Evolutionary conservation across 1,284 basidiomycete species (phyloP).

Genomic region (Golubevia sp.): DNA sequence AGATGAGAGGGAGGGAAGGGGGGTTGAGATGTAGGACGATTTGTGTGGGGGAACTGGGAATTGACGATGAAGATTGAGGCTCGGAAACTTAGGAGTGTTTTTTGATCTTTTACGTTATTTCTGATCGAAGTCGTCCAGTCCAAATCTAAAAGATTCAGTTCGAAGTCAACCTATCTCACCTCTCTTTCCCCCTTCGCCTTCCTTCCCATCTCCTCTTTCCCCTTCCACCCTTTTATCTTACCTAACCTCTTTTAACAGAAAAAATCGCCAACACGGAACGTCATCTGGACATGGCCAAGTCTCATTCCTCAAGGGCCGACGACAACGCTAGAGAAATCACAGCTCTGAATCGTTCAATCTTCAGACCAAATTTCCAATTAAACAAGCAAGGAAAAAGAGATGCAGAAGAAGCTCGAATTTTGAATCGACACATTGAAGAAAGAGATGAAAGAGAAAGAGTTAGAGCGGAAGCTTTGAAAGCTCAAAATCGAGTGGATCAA

Average conservation of each 20-base stretch:
- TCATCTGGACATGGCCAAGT: conserved; percentile 90
- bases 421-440: conserved; percentile 86
- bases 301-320: conserved; percentile 82
- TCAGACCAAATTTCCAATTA: conserved; percentile 67
- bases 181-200: too few species aligned
- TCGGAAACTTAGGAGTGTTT: too few species aligned
- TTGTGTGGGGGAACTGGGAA: too few species aligned
- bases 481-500: conserved; percentile 80
- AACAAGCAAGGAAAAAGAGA: conserved; percentile 77
- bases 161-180: too few species aligned
- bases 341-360: conserved; percentile 91
- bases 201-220: neutral
- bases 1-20: too few species aligned
- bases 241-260: conserved; percentile 11
- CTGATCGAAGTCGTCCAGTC: too few species aligned
- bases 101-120: too few species aligned
- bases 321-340: conserved; percentile 94
- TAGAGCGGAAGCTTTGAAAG: conserved; percentile 73
- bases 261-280: conserved; percentile 89
- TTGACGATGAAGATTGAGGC: too few species aligned
- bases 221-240: neutral
- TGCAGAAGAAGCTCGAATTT: conserved; percentile 85
- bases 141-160: too few species aligned
- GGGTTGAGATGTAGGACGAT: too few species aligned
- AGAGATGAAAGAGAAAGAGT: conserved; percentile 71